Conservation (phyloP, 805 yeast genomes). For the Suhomyces sp. region DNA sequence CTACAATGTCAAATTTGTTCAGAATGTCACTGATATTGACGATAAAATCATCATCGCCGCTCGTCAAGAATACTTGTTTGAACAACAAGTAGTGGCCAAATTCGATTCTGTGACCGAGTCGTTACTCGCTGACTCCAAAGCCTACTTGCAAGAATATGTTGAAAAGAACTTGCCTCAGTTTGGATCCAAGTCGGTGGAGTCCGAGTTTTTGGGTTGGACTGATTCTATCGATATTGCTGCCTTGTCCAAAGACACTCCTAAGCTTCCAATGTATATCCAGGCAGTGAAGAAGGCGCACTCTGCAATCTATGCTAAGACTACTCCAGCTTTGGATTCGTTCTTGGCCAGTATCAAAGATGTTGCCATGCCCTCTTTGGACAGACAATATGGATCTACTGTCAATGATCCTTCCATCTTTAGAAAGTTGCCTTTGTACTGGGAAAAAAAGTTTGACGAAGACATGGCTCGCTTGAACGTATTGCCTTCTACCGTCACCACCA, state of each 20-base stretch:
- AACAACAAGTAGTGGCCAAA: conserved; percentile 43
- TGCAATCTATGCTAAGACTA: conserved; percentile 35
- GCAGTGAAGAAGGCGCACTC: conserved; percentile 54
- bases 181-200: conserved; percentile 14
- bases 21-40: conserved; percentile 97
- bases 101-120: conserved; percentile 28
- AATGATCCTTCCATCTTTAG: conserved; percentile 83
- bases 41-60: conserved; percentile 95
- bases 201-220: conserved; percentile 53
- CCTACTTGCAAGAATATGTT: conserved; percentile 50
- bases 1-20: conserved; percentile 82
- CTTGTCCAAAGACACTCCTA: conserved; percentile 62
- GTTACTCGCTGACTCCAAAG: conserved; percentile 37
- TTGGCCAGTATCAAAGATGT: conserved; percentile 66
- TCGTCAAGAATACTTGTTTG: conserved; percentile 80
- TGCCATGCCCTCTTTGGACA: conserved; percentile 69
- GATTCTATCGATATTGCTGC: conserved; percentile 46
- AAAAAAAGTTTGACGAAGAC: conserved; percentile 75
- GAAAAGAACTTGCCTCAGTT: conserved; percentile 52
- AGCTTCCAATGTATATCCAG: conserved; percentile 77
- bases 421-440: conserved; percentile 87
- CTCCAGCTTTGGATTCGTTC: conserved; percentile 32
- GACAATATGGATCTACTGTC: conserved; percentile 66
- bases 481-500: conserved; percentile 81
- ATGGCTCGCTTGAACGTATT: conserved; percentile 83